phyloP scores from a whole-genome alignment of 257 asterid species.

The Henckelia pumila region DNA sequence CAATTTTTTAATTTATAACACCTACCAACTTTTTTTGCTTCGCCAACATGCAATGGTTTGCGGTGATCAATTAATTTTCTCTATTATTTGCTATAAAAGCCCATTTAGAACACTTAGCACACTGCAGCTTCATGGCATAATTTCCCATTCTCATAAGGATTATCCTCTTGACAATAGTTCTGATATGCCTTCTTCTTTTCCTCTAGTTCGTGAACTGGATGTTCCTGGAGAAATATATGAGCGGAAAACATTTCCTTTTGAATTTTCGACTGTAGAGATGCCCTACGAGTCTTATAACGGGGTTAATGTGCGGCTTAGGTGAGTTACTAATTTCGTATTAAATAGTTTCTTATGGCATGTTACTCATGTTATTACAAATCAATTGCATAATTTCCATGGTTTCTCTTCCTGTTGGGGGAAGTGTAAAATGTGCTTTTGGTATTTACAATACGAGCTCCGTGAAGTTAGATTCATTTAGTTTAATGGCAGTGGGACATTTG shows the following conservation, averaged over 20 bases:
- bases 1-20: not conserved
- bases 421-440: constrained; percentile 6
- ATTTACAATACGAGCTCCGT: not conserved
- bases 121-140: constrained; percentile 7
- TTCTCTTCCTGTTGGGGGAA: constrained; percentile 15
- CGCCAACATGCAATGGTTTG: constrained; percentile 5
- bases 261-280: constrained; percentile 98
- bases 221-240: constrained; percentile 85
- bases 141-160: constrained; percentile 20
- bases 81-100: not conserved
- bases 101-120: not conserved
- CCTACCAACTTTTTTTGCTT: not conserved
- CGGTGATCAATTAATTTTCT: constrained; percentile 8
- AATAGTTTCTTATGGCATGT: constrained; percentile 15
- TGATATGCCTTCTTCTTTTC: constrained; percentile 14
- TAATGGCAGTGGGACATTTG: not conserved
- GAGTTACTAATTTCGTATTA: constrained; percentile 29
- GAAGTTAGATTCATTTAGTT: not conserved
- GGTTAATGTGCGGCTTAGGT: constrained; percentile 91
- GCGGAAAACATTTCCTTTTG: constrained; percentile 90
- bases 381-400: constrained; percentile 9
- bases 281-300: constrained; percentile 96
- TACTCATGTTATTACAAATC: constrained; percentile 5
- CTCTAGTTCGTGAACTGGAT: constrained; percentile 77
- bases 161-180: constrained; percentile 5